Evolutionary conservation across 2,329 filamentous ascomycete species (phyloP).

Genomic region (Trichoderma breve): DNA sequence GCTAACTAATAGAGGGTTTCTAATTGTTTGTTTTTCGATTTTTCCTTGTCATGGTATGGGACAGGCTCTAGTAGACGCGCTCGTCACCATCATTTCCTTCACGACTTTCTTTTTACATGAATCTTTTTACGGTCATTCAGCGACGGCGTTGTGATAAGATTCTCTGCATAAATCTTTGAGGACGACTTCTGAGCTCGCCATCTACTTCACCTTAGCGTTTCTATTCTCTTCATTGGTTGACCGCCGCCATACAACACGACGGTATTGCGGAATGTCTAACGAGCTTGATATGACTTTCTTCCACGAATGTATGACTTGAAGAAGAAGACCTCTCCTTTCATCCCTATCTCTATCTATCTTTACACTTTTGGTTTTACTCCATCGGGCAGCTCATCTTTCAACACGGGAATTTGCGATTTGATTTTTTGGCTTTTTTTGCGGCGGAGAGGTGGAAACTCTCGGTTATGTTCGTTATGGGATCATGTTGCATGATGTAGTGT

Average conservation of each 20-base stretch:
- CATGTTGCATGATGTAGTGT: slow-evolving; percentile 31
- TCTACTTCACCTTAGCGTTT: slow-evolving; percentile 25
- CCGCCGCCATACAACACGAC: slow-evolving; percentile 36
- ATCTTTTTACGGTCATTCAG: slow-evolving; percentile 42
- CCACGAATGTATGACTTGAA: slow-evolving; percentile 45
- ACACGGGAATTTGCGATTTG: slow-evolving; percentile 11
- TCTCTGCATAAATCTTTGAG: slow-evolving; percentile 33
- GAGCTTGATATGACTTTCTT: slow-evolving; percentile 40
- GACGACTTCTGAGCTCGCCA: slow-evolving; percentile 27
- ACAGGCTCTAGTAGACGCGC: slow-evolving; percentile 14
- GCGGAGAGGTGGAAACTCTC: slow-evolving; percentile 19
- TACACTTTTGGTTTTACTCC: slow-evolving; percentile 24
- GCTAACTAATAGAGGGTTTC: slow-evolving; percentile 55
- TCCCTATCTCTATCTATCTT: slow-evolving; percentile 20
- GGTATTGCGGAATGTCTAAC: slow-evolving; percentile 36
- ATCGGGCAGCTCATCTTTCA: not conserved
- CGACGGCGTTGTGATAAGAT: slow-evolving; percentile 46
- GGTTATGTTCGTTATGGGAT: slow-evolving; percentile 28
- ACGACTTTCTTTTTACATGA: slow-evolving; percentile 30
- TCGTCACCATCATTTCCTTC: slow-evolving; percentile 25
- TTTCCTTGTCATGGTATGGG: slow-evolving; percentile 19
- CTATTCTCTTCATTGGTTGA: slow-evolving; percentile 32
- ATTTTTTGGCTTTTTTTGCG: not conserved
- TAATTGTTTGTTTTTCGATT: not conserved
- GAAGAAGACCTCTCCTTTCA: slow-evolving; percentile 25